These are phyloP conservation scores for Hypoxylon rubiginosum DNA, from an alignment of 2,329 filamentous ascomycete genomes.

Conservation along the genomic window DNA sequence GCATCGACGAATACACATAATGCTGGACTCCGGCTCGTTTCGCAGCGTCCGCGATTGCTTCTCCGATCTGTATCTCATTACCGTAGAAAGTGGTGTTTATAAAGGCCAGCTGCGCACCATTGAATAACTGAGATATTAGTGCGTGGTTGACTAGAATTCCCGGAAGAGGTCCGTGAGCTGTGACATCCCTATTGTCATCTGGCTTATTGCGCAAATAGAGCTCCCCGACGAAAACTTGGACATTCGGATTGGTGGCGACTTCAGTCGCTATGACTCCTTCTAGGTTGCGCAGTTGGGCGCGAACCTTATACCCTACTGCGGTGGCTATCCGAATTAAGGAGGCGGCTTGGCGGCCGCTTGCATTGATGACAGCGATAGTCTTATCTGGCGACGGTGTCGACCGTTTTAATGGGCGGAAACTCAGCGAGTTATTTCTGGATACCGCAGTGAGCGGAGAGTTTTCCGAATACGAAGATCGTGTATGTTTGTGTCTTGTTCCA, in stretches of 20 bases:
- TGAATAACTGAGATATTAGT: conserved; percentile 83
- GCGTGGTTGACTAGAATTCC: conserved; percentile 77
- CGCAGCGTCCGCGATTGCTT: conserved; percentile 88
- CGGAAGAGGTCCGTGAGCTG: conserved; percentile 73
- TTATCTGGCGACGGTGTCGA: conserved; percentile 74
- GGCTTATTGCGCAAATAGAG: conserved; percentile 69
- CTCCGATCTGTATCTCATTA: conserved; percentile 91
- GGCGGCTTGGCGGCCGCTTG: conserved; percentile 93
- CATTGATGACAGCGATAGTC: conserved; percentile 95
- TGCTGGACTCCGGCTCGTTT: conserved; percentile 88
- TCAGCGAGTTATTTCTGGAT: conserved; percentile 71
- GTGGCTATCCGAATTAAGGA: conserved; percentile 95
- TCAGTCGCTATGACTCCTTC: conserved; percentile 91
- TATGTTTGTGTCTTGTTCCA: conserved; percentile 68
- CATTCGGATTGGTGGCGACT: conserved; percentile 83
- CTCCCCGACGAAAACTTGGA: conserved; percentile 74
- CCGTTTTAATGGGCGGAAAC: conserved; percentile 71
- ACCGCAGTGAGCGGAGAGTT: conserved; percentile 64
- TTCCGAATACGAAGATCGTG: conserved; percentile 72
- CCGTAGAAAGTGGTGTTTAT: conserved; percentile 99
- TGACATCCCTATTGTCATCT: conserved; percentile 73
- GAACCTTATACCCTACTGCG: conserved; percentile 92
- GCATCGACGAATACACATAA: conserved; percentile 97
- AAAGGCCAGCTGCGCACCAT: conserved; percentile 88
- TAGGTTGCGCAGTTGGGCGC: conserved; percentile 88